Base-by-base conservation (phyloP, 2,329 filamentous ascomycete species). In the Magnaporthiopsis rhizophila region DNA sequence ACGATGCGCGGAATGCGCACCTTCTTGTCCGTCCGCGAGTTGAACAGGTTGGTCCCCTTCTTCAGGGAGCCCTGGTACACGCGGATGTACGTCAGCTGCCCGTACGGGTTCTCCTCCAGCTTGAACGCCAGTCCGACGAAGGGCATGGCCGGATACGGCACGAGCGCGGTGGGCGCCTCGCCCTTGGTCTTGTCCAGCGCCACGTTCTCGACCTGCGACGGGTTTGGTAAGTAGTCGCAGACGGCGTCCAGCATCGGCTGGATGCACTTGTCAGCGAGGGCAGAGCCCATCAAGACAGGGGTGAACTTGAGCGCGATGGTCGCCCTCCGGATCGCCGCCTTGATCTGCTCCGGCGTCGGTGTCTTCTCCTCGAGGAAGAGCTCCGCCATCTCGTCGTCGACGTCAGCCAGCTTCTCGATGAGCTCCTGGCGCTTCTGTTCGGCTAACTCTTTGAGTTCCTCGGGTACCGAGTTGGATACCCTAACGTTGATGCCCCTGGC, bases 121-220 rank as follows among this genome's bases (percentile, higher is more conserved):
- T 99, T 99, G 83, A 99, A 99, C 12, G 95, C 95, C 67, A 99
- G 83, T 62, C 95, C 95, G 64, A 97, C 92, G 72, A 98, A 97
- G 0, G 95, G 95, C 30, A 97, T 82, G 28, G 91, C 89, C 78
- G 96, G 95, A 81, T 98, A 97, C 1, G 94, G 92, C 24, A 97
- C 87, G 64, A 99, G 86, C 75, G 94, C 90, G 66, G 97, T 93
- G 2, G 87, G 83, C 61, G 88, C 85, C 76, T 99, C 95, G 58
- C 81, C 81, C 71, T 90, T 86, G 73, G 88, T 86, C 74, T 88
- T 89, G 77, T 99, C 94, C 64, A 99, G 84, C 8, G 93, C 95
- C 72, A 90, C 79, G 79, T 98, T 98, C 74, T 91, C 85, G 58
- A 97, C 89, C 77, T 99, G 89, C 26, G 88, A 81, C 5, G 95